Evolutionary conservation across 345 rosid genomes (phyloP).

Genomic region (Moricandia moricandioides): DNA sequence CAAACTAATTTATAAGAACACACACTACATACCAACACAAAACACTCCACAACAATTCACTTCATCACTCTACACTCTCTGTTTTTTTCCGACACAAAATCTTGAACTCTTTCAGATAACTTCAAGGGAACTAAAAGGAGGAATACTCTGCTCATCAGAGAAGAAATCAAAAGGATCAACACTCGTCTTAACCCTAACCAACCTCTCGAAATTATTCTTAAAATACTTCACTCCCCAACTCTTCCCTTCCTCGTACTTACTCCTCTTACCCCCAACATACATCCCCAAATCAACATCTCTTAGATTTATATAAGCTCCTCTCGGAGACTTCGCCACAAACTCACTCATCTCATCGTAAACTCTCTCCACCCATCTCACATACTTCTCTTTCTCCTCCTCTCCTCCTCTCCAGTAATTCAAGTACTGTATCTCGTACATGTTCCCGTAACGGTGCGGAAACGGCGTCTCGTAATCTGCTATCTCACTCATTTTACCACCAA

Average conservation of each 20-base stretch:
- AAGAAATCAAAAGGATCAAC: slow-evolving; percentile 42
- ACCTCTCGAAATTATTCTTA: slow-evolving; percentile 36
- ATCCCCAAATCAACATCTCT: slow-evolving; percentile 57
- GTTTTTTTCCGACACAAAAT: not conserved
- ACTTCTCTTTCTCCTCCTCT: slow-evolving; percentile 18
- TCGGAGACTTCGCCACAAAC: slow-evolving; percentile 57
- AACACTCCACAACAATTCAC: not conserved
- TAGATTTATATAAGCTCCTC: slow-evolving; percentile 46
- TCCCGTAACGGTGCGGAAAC: slow-evolving; percentile 56
- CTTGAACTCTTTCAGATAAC: not conserved
- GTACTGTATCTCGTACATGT: slow-evolving; percentile 55
- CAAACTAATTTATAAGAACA: no score
- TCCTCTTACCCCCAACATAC: slow-evolving; percentile 7
- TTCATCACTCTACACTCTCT: not conserved
- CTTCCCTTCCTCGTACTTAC: slow-evolving; percentile 34
- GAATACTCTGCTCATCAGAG: slow-evolving; percentile 38
- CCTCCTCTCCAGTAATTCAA: slow-evolving; percentile 46
- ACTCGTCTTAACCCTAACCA: slow-evolving; percentile 36
- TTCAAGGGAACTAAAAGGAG: slow-evolving; percentile 15
- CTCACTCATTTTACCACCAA: slow-evolving; percentile 67
- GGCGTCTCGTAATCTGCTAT: slow-evolving; percentile 39
- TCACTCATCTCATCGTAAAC: slow-evolving; percentile 47
- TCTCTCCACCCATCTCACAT: slow-evolving; percentile 33
- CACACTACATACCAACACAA: not conserved
- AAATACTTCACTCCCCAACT: slow-evolving; percentile 40